Percentiles rank a stretch among this genome's conserved stretches.
Evolutionary conservation across 371 early-diverging fungal species (phyloP).

Genomic region (Rhizopus stolonifer): DNA sequence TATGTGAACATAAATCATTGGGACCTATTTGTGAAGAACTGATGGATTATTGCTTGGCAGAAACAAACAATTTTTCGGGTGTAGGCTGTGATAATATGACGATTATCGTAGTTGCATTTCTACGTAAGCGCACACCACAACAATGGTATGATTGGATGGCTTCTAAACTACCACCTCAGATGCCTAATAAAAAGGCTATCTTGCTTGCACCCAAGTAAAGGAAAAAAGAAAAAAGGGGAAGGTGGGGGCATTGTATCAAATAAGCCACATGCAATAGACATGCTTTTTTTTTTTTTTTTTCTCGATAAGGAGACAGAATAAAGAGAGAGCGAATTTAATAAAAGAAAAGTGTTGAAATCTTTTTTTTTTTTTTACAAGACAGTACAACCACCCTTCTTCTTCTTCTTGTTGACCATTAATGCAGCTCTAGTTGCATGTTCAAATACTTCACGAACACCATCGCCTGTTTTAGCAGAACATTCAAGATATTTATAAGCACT

Average conservation of each 20-base stretch:
- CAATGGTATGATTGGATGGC: constrained; percentile 64
- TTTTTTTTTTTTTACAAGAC: constrained; percentile 46
- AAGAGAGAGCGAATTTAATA: too few relatives aligned
- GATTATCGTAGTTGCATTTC: constrained; percentile 80
- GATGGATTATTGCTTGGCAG: constrained; percentile 86
- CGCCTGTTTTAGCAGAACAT: constrained; percentile 91
- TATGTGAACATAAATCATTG: constrained; percentile 54
- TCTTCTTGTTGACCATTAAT: constrained; percentile 61
- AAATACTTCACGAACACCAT: constrained; percentile 94
- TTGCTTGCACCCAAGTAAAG: constrained; percentile 11
- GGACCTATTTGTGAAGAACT: constrained; percentile 72
- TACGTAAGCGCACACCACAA: constrained; percentile 64
- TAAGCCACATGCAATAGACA: not conserved
- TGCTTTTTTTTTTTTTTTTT: too few relatives aligned
- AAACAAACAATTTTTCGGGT: constrained; percentile 73
- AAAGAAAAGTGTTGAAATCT: not conserved
- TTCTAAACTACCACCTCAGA: constrained; percentile 12
- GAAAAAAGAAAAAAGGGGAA: not conserved
- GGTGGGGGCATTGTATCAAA: not conserved
- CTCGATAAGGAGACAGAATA: not conserved
- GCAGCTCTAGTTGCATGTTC: constrained; percentile 91
- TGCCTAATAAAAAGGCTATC: constrained; percentile 18
- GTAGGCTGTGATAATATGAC: constrained; percentile 98
- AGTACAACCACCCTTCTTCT: constrained; percentile 41
- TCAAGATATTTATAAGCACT: constrained; percentile 91